Evolutionary conservation across 1,284 basidiomycete genomes (phyloP).

Genomic region (Pyrrhoderma noxium): DNA sequence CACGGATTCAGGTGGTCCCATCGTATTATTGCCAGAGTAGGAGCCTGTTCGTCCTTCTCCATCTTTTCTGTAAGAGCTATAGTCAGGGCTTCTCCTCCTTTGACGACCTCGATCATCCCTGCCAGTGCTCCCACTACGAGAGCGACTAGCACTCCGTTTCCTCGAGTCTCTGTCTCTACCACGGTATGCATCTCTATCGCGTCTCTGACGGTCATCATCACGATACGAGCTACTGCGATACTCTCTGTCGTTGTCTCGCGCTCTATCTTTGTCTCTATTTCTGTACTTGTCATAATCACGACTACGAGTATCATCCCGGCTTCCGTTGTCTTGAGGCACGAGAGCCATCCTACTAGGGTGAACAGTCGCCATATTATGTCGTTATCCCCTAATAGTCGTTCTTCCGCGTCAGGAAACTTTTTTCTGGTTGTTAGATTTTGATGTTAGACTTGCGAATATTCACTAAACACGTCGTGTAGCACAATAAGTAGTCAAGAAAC

Average conservation of each 20-base stretch:
- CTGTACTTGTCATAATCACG: conserved; percentile 13
- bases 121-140: neutral
- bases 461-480: no score
- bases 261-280: conserved; percentile 3
- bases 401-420: no score
- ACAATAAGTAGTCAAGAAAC: no score
- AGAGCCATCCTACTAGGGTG: conserved; percentile 57
- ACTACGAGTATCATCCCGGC: neutral
- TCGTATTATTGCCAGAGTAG: neutral
- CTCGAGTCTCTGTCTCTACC: neutral
- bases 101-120: conserved; percentile 1
- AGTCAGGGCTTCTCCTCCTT: conserved; percentile 15
- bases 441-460: no score
- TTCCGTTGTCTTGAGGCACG: conserved; percentile 34
- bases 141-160: conserved; percentile 1
- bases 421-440: no score
- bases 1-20: conserved; percentile 2
- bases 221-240: conserved; percentile 12
- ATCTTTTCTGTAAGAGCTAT: conserved; percentile 20
- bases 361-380: conserved; percentile 45
- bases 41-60: conserved; percentile 9
- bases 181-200: conserved; percentile 5
- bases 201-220: conserved; percentile 19
- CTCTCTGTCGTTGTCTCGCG: conserved; percentile 1
- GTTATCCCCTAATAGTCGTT: no score